These are phyloP conservation scores for Wickerhamiella sorbophila DNA, from an alignment of 805 yeast genomes.

Conservation along the genomic window DNA sequence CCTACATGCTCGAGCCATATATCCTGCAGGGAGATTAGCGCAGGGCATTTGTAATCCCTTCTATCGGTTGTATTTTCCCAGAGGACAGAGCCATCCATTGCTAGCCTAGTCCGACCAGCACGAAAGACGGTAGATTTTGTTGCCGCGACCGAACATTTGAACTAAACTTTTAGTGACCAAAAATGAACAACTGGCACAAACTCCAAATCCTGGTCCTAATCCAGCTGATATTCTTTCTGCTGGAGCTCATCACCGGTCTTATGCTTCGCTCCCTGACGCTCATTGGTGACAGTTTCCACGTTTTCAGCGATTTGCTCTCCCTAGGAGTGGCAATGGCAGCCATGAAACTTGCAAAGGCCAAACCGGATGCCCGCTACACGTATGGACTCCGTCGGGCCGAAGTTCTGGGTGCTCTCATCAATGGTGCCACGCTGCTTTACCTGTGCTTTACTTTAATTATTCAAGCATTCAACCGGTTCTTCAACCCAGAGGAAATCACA, in stretches of 20 bases:
- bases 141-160: no score
- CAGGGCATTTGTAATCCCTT: no score
- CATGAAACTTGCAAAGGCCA: constrained; percentile 70
- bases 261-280: constrained; percentile 88
- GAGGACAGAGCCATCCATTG: no score
- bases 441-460: constrained; percentile 81
- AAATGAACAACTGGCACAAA: constrained; percentile 45
- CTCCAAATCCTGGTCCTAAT: constrained; percentile 56
- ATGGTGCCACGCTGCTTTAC: constrained; percentile 86
- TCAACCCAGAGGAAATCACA: constrained; percentile 62
- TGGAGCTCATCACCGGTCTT: constrained; percentile 68
- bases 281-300: constrained; percentile 93
- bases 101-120: no score
- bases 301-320: constrained; percentile 89
- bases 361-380: constrained; percentile 79
- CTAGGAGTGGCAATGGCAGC: constrained; percentile 92
- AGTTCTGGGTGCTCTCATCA: constrained; percentile 84
- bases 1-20: no score
- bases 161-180: no score
- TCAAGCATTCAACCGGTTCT: constrained; percentile 82
- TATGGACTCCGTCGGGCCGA: constrained; percentile 99
- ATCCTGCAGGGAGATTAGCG: no score
- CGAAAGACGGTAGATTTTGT: no score
- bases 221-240: constrained; percentile 69
- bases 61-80: no score